phyloP scores from a whole-genome alignment of 345 rosid species.

The Camelina sativa region DNA sequence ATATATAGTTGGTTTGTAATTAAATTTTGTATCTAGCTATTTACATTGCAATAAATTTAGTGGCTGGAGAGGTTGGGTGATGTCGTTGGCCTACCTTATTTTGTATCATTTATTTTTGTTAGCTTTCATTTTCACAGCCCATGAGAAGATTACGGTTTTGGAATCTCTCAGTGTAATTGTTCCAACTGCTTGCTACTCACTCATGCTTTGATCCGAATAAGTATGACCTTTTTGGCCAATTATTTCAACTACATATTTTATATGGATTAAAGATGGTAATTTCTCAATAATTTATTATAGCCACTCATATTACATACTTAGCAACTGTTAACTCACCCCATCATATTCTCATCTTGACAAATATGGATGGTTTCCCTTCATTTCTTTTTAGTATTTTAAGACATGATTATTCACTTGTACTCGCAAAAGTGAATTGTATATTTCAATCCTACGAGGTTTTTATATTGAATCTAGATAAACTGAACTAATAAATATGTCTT shows the following conservation, averaged over 20 bases:
- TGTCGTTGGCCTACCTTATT: conserved; percentile 44
- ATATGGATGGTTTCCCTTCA: not conserved
- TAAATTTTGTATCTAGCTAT: not conserved
- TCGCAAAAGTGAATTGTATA: not conserved
- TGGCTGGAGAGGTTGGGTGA: conserved; percentile 33
- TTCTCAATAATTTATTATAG: conserved; percentile 4
- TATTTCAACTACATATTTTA: conserved; percentile 22
- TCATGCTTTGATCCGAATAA: conserved; percentile 29
- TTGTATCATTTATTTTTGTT: not conserved
- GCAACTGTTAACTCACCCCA: conserved; percentile 5
- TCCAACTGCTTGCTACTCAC: conserved; percentile 45
- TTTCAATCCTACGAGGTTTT: conserved; percentile 21
- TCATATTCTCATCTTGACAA: conserved; percentile 19
- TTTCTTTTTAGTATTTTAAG: conserved; percentile 3
- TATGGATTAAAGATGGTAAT: conserved; percentile 9
- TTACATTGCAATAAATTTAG: not conserved
- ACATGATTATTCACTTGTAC: conserved; percentile 1
- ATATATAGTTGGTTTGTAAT: not conserved
- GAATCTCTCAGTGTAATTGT: conserved; percentile 40
- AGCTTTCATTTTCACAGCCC: conserved; percentile 32
- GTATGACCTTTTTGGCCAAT: conserved; percentile 35
- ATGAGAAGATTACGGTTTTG: conserved; percentile 16
- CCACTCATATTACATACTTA: conserved; percentile 11
- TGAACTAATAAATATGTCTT: not conserved
- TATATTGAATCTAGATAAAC: not conserved